Base-by-base conservation (phyloP, 805 yeast genomes). In the Zygoascus bituminiphila region DNA sequence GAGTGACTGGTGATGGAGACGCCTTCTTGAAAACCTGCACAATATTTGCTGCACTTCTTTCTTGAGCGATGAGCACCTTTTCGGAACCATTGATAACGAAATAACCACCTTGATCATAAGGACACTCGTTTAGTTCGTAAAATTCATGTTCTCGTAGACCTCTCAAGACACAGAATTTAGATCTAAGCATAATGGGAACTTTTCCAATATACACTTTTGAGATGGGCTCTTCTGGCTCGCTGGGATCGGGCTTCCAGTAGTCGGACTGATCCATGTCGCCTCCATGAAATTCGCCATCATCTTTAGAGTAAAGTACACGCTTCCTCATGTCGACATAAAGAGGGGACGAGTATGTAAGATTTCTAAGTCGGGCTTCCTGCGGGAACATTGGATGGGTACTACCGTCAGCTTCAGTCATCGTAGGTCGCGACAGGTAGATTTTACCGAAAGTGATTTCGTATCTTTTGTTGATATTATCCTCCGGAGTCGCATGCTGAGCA, bases 41-140 rank as follows among this genome's bases (percentile, higher is more conserved):
- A 56, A 93, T 93, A 64, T 93, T 93, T 44, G 98, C 99, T 12
- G 99, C 98, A 51, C 93, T 82, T 67, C 99, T 81, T 70, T 93
- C 99, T 71, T 93, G 99, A 26, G 99, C 99, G 72, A 93, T 93
- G 62, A 93, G 74, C 49, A 93, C 99, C 67, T 93, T 93, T 67
- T 93, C 99, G 19, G 97, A 88, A 60, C 99, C 99, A 71, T 93
- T 93, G 63, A 93, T 93, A 58, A 93, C 89, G 65, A 93, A 93
- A 69, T 93, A 93, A 54, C 99, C 99, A 68, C 99, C 99, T 94
- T 93, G 95, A 75, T 93, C 99, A 69, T 87, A 93, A 26, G 98
- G 98, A 71, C 99, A 93, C 70, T 93, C 99, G 68, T 93, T 89
- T 63, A 93, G 78, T 60, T 88, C 95, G 69, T 89, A 93, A 61